A percentile compares a stretch with the other conserved stretches of the same genome.
Evolutionary conservation across 2,329 filamentous ascomycete species (phyloP).

Genomic region (Clarireedia paspali): DNA sequence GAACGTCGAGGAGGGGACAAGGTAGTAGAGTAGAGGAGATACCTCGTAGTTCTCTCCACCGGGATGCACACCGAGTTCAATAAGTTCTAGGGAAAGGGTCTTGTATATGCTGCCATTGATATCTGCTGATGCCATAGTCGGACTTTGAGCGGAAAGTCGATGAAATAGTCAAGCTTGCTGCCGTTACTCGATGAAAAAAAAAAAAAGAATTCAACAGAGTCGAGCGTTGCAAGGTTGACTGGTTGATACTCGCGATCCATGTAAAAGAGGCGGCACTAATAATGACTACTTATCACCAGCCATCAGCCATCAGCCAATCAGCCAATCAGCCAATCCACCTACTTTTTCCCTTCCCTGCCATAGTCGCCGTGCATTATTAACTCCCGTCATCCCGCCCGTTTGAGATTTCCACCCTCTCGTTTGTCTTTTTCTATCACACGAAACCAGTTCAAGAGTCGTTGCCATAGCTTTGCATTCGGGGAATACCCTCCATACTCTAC

Average conservation of each 20-base stretch:
- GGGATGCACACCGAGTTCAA: too few relatives aligned
- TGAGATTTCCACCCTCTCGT: conserved; percentile 3
- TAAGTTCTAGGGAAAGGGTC: too few relatives aligned
- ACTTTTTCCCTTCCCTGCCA: not conserved
- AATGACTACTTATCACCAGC: not conserved
- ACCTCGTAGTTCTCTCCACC: not conserved
- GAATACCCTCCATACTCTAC: not conserved
- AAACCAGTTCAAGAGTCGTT: not conserved
- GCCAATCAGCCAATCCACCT: not conserved
- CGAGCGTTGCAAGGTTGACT: not conserved
- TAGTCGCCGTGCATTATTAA: conserved; percentile 1
- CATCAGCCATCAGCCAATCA: not conserved
- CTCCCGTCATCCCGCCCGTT: conserved; percentile 6
- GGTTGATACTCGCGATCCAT: not conserved
- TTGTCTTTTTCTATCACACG: conserved; percentile 3
- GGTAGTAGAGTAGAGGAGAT: too few relatives aligned
- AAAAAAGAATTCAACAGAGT: not conserved
- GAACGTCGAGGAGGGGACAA: not conserved
- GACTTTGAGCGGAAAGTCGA: too few relatives aligned
- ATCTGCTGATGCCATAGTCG: too few relatives aligned
- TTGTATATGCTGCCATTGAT: too few relatives aligned
- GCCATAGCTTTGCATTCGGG: not conserved
- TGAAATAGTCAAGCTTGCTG: too few relatives aligned
- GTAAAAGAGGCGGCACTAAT: not conserved
- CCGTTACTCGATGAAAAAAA: not conserved